A percentile compares a stretch with the other conserved stretches of the same genome.
Conservation (phyloP, 106 monocot genomes). For the Xerophyta viscosa region DNA sequence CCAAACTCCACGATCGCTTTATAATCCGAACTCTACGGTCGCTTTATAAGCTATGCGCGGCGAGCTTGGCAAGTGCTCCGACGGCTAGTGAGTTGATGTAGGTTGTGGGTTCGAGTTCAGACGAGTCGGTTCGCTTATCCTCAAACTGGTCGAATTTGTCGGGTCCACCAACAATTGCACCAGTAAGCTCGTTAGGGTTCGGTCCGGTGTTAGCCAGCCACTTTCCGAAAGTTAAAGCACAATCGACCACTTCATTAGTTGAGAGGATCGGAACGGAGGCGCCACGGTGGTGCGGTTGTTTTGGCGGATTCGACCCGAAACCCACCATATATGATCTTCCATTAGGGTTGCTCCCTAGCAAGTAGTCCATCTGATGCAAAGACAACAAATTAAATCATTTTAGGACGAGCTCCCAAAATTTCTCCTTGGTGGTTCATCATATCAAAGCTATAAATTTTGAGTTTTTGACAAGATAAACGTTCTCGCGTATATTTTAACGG, state of each 20-base stretch:
- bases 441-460: too few relatives aligned
- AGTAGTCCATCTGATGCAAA: constrained; percentile 72
- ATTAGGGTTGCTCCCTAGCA: constrained; percentile 71
- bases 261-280: constrained; percentile 60
- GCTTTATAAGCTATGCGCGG: constrained; percentile 19
- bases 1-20: too few relatives aligned
- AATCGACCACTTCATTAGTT: constrained; percentile 18
- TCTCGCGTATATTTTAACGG: too few relatives aligned
- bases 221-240: constrained; percentile 59
- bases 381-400: not conserved
- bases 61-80: constrained; percentile 76
- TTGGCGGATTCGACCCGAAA: constrained; percentile 59
- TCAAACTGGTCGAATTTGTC: constrained; percentile 62
- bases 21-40: too few relatives aligned
- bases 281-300: constrained; percentile 75
- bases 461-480: too few relatives aligned
- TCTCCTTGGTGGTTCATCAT: too few relatives aligned
- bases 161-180: constrained; percentile 88
- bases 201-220: constrained; percentile 50
- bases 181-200: constrained; percentile 76
- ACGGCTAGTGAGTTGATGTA: constrained; percentile 88
- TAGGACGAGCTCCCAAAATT: too few relatives aligned
- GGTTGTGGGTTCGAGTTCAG: constrained; percentile 63
- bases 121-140: constrained; percentile 48
- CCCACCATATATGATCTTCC: constrained; percentile 79